A percentile compares a stretch with the other conserved stretches of the same genome.
Evolutionary conservation across 129 eudicot species (phyloP).

Genomic region (Scalesia atractyloides): DNA sequence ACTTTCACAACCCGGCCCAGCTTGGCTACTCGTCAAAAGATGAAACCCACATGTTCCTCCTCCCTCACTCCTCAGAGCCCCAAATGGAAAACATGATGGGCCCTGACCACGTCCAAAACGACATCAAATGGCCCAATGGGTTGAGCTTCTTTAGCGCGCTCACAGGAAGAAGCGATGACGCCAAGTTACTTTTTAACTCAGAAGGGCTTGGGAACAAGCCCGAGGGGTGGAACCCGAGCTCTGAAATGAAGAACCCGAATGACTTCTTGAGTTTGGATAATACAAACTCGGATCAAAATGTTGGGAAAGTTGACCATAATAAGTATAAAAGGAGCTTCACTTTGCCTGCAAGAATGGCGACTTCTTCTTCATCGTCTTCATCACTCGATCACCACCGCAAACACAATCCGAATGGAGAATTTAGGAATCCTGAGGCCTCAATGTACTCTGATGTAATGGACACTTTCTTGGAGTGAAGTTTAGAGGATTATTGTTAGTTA

Average conservation of each 20-base stretch:
- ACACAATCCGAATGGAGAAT: conserved; percentile 59
- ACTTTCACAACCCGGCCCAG: conserved; percentile 55
- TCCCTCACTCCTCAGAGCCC: conserved; percentile 74
- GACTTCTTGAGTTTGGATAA: conserved; percentile 90
- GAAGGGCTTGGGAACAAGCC: conserved; percentile 70
- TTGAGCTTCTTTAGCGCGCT: conserved; percentile 74
- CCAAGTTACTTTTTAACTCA: conserved; percentile 65
- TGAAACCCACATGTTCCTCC: conserved; percentile 83
- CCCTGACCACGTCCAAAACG: conserved; percentile 52
- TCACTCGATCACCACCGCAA: conserved; percentile 73
- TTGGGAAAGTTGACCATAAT: conserved; percentile 61
- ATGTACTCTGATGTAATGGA: conserved; percentile 94
- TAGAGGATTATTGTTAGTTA: conserved; percentile 25
- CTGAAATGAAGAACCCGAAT: conserved; percentile 55
- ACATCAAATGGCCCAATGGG: conserved; percentile 97
- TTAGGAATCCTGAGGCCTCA: conserved; percentile 62
- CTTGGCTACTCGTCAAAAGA: conserved; percentile 73
- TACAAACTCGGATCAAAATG: conserved; percentile 42
- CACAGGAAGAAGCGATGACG: conserved; percentile 67
- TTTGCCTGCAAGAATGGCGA: conserved; percentile 81
- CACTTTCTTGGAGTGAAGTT: conserved; percentile 79
- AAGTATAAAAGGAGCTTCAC: conserved; percentile 92
- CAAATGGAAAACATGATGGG: conserved; percentile 75
- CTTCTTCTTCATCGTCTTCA: conserved; percentile 84
- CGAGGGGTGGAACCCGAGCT: conserved; percentile 44